Evolutionary conservation across 2,329 filamentous ascomycete species (phyloP).

Genomic region (Cladosporium colombiae): DNA sequence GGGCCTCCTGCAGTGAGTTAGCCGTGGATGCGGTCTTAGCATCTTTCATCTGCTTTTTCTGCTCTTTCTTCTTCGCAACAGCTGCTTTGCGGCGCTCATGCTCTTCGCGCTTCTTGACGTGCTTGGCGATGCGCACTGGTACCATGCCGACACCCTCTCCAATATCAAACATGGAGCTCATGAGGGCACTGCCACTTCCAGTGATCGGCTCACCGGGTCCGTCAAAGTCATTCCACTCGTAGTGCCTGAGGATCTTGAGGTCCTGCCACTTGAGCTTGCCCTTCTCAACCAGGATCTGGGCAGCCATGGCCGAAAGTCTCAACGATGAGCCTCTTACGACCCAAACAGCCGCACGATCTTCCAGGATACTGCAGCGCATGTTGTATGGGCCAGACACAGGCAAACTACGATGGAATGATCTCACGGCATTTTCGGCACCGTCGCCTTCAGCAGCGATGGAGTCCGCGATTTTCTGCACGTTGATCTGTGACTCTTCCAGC

Average conservation of each 20-base stretch:
- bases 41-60: slow-evolving; percentile 29
- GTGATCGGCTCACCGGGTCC: slow-evolving; percentile 73
- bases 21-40: slow-evolving; percentile 3
- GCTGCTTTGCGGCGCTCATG: slow-evolving; percentile 52
- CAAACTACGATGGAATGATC: slow-evolving; percentile 64
- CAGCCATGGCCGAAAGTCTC: slow-evolving; percentile 63
- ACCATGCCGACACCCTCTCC: slow-evolving; percentile 65
- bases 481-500: slow-evolving; percentile 59
- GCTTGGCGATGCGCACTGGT: slow-evolving; percentile 62
- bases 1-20: not conserved
- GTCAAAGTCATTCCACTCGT: slow-evolving; percentile 76
- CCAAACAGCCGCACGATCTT: slow-evolving; percentile 67
- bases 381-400: slow-evolving; percentile 46
- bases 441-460: slow-evolving; percentile 67
- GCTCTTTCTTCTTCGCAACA: slow-evolving; percentile 32
- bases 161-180: slow-evolving; percentile 59
- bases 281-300: slow-evolving; percentile 62
- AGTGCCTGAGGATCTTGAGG: slow-evolving; percentile 64
- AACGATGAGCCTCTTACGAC: slow-evolving; percentile 61
- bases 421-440: slow-evolving; percentile 69
- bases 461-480: slow-evolving; percentile 60
- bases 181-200: slow-evolving; percentile 62
- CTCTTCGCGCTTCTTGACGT: slow-evolving; percentile 56
- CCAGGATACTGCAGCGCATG: slow-evolving; percentile 67
- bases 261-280: slow-evolving; percentile 65